phyloP scores from a whole-genome alignment of 805 yeast species.

The Kodamaea laetipori region DNA sequence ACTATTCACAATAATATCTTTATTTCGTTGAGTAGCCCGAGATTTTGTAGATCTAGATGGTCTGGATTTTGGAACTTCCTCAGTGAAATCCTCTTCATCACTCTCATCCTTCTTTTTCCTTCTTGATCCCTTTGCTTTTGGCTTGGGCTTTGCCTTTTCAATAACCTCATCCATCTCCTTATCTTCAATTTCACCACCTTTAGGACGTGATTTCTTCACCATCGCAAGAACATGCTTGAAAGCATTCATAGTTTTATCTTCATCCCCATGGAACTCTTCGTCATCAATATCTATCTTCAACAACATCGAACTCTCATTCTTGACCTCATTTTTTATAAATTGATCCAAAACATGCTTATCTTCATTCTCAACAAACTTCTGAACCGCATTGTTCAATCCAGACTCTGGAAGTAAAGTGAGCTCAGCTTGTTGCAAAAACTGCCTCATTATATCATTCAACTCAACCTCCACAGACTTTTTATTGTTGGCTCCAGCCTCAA shows the following conservation, averaged over 20 bases:
- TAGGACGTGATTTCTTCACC: conserved; percentile 28
- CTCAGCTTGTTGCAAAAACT: conserved; percentile 61
- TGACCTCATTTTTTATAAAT: conserved; percentile 60
- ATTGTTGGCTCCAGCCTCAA: conserved; percentile 16
- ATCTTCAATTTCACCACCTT: conserved; percentile 5
- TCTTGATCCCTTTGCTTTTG: not conserved
- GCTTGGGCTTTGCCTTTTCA: conserved; percentile 4
- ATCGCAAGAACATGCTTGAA: conserved; percentile 47
- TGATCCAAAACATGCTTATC: conserved; percentile 70
- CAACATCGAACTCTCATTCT: conserved; percentile 52
- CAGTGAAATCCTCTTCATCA: not conserved
- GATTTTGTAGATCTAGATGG: conserved; percentile 11
- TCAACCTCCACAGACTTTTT: conserved; percentile 38
- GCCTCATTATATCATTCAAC: conserved; percentile 64
- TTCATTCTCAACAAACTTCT: conserved; percentile 75
- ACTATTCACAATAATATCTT: not conserved
- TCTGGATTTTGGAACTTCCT: conserved; percentile 2
- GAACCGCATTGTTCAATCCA: conserved; percentile 74
- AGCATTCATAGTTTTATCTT: conserved; percentile 29
- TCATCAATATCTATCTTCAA: conserved; percentile 45
- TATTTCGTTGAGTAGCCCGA: conserved; percentile 9
- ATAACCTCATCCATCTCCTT: not conserved
- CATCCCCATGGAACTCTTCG: conserved; percentile 35
- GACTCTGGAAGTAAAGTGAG: conserved; percentile 70
- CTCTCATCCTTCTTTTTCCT: conserved; percentile 2